phyloP scores from a whole-genome alignment of 768 basidiomycete species.

The Boletus reticulatus region DNA sequence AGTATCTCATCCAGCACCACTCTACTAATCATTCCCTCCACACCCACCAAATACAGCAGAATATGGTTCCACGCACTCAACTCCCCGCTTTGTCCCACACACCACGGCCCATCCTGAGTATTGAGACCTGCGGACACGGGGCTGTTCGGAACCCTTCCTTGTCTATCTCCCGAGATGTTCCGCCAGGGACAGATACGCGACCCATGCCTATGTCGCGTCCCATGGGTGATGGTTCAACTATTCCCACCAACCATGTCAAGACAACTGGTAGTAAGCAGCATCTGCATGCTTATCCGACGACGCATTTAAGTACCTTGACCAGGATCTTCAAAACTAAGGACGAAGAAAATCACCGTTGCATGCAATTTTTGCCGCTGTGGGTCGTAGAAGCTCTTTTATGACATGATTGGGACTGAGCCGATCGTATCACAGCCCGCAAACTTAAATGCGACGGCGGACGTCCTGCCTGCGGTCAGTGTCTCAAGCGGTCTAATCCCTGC shows the following conservation, averaged over 20 bases:
- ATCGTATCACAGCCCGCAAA: constrained; percentile 62
- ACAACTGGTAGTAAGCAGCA: constrained; percentile 37
- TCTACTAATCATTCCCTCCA: constrained; percentile 41
- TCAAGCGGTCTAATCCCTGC: constrained; percentile 74
- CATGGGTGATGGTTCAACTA: constrained; percentile 34
- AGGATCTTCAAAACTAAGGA: constrained; percentile 65
- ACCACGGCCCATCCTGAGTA: constrained; percentile 57
- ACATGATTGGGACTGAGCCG: constrained; percentile 17
- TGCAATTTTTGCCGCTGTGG: constrained; percentile 90
- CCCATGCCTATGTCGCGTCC: constrained; percentile 40
- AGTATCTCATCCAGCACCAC: constrained; percentile 55
- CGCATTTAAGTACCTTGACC: constrained; percentile 16
- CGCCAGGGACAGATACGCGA: constrained; percentile 44
- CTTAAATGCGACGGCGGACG: constrained; percentile 86
- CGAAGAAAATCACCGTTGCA: constrained; percentile 86
- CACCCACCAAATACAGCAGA: constrained; percentile 44
- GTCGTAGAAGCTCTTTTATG: constrained; percentile 30
- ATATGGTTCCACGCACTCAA: constrained; percentile 33
- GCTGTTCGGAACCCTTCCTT: constrained; percentile 45
- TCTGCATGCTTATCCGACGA: constrained; percentile 5
- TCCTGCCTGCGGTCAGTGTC: constrained; percentile 79
- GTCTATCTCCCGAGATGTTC: constrained; percentile 46
- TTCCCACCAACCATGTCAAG: constrained; percentile 31
- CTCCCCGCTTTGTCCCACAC: constrained; percentile 32
- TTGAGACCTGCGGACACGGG: constrained; percentile 54